phyloP scores from a whole-genome alignment of 2,329 filamentous ascomycete genomes.

The Aspergillus piperis region DNA sequence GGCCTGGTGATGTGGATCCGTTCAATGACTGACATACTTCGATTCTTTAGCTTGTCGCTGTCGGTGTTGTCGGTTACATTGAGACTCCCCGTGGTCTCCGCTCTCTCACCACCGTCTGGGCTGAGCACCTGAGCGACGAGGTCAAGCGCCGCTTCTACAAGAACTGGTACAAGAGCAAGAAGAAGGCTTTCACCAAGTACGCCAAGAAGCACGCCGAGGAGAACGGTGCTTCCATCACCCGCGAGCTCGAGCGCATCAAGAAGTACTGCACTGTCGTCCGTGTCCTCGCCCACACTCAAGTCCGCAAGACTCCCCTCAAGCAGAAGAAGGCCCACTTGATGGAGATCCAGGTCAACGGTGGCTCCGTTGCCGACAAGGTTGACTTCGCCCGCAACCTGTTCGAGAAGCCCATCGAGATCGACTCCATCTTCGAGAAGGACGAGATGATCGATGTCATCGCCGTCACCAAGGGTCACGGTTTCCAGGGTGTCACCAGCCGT shows the following conservation, averaged over 20 bases:
- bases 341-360: conserved; percentile 99
- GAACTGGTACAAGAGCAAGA: conserved; percentile 99
- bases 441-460: conserved; percentile 99
- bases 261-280: conserved; percentile 99
- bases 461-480: conserved; percentile 99
- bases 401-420: conserved; percentile 97
- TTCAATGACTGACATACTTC: conserved; percentile 20
- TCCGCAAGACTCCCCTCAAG: conserved; percentile 98
- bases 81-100: conserved; percentile 99
- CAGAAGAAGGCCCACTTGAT: conserved; percentile 99
- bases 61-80: conserved; percentile 99
- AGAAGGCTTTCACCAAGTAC: conserved; percentile 99
- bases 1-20: background rate
- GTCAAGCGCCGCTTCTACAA: conserved; percentile 99
- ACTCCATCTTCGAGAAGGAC: conserved; percentile 96
- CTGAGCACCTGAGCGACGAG: conserved; percentile 98
- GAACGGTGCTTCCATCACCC: conserved; percentile 85
- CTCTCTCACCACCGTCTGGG: conserved; percentile 99
- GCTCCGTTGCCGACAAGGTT: conserved; percentile 94
- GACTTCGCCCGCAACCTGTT: conserved; percentile 92
- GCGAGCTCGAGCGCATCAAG: conserved; percentile 99
- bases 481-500: conserved; percentile 92
- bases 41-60: conserved; percentile 88
- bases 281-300: conserved; percentile 98
- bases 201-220: conserved; percentile 99